A percentile compares a stretch with the other conserved stretches of the same genome.
Conservation (phyloP, 139 green algal species). For the Picochlorum sp. region DNA sequence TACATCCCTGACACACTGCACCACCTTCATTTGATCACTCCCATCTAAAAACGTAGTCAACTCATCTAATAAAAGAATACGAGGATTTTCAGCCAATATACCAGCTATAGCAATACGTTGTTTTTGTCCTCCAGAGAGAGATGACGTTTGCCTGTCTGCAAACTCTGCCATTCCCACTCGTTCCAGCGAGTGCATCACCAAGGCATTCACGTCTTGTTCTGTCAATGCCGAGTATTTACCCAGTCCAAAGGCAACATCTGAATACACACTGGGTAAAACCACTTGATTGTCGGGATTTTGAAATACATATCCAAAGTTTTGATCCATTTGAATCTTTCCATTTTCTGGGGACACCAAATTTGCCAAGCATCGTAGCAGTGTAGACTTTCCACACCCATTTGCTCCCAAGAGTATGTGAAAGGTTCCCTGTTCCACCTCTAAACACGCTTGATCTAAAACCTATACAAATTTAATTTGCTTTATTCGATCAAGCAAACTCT, state of each 20-base stretch:
- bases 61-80: constrained; percentile 94
- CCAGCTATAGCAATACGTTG: constrained; percentile 94
- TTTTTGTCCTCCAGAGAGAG: constrained; percentile 91
- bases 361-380: constrained; percentile 69
- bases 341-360: constrained; percentile 52
- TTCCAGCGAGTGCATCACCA: constrained; percentile 51
- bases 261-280: constrained; percentile 82
- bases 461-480: not conserved
- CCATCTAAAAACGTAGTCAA: constrained; percentile 96
- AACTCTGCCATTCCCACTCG: constrained; percentile 71
- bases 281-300: constrained; percentile 97
- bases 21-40: constrained; percentile 71
- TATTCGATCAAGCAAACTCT: no score
- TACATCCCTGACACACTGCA: constrained; percentile 53
- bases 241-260: constrained; percentile 94
- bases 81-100: constrained; percentile 25
- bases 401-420: constrained; percentile 89
- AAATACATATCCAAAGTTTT: constrained; percentile 81
- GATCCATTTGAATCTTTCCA: constrained; percentile 40
- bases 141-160: constrained; percentile 53
- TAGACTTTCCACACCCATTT: constrained; percentile 85
- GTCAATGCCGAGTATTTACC: constrained; percentile 50
- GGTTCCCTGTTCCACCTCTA: constrained; percentile 42
- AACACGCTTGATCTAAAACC: not conserved
- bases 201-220: constrained; percentile 25